Base-by-base conservation (phyloP, 768 basidiomycete genomes). In the Serendipita sp. region DNA sequence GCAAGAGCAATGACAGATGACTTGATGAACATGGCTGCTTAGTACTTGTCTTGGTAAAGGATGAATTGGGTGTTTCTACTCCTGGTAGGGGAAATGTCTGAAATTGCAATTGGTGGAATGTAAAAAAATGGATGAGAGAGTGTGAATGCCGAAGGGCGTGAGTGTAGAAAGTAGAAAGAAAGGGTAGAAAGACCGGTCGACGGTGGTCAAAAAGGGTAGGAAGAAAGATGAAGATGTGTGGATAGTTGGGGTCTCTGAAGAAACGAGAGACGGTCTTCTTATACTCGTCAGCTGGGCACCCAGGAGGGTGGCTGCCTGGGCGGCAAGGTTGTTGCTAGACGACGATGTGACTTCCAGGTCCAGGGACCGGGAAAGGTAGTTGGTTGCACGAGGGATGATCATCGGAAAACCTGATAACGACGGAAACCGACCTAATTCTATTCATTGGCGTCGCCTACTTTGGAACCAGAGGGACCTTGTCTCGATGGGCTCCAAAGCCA, bases 1-100 rank as follows among this genome's bases (percentile, higher is more conserved):
- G 68, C 45, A 30, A 63, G 60, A 24, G 71, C 56, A 0, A 64
- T 61, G 50, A 68, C 51, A 56, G 67, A 63, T 17, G 62, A 43
- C 58, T 64, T 62, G 63, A 61, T 60, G 43, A 64, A 63, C 64
- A 68, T 60, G 44, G 22, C 61, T 13, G 17, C 28, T 61, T n/a
- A n/a, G 20, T 60, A 42, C 1, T 22, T 24, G 31, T 60, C 31
- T 60, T 31, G 45, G 11, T 5, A 1, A 28, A 28, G 53, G 22
- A 33, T n/a, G 53, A 58, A 11, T n/a, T 58, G 53, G 24, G 2
- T 58, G 53, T n/a, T 60, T 24, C 51, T 41, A 63, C 31, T 42
- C 41, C 38, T 61, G 60, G 42, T 61, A 44, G 34, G 4, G 42
- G n/a, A 13, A 31, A 4, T n/a, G 26, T 11, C 24, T 44, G 61